These are phyloP conservation scores for Diaporthe aspalathi DNA, from an alignment of 2,329 filamentous ascomycete genomes.

Conservation along the genomic window DNA sequence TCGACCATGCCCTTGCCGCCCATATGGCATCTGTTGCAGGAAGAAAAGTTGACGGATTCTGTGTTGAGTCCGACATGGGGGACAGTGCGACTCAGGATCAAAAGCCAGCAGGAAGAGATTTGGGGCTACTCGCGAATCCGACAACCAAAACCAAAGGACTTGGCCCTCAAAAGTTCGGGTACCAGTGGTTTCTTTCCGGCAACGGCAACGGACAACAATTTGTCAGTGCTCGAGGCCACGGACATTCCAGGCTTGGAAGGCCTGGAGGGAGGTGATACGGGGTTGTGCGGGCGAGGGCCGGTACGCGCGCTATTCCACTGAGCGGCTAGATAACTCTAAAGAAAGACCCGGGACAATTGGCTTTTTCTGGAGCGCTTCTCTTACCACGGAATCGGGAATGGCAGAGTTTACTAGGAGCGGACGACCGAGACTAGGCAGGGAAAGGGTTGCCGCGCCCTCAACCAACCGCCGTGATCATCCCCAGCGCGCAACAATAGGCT, in stretches of 20 bases:
- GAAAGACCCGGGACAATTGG: slow-evolving; percentile 28
- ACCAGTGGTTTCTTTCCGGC: background rate
- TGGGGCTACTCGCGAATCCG: slow-evolving; percentile 3
- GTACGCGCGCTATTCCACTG: slow-evolving; percentile 20
- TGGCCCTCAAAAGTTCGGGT: background rate
- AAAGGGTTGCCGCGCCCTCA: slow-evolving; percentile 12
- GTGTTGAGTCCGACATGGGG: background rate
- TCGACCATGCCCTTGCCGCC: background rate
- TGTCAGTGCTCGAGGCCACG: slow-evolving; percentile 19
- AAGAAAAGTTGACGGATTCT: slow-evolving; percentile 1
- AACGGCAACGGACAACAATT: slow-evolving; percentile 19
- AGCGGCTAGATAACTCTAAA: slow-evolving; percentile 30
- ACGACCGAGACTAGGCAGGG: slow-evolving; percentile 29
- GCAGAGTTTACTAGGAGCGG: slow-evolving; percentile 30
- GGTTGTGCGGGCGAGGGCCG: background rate
- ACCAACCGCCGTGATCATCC: slow-evolving; percentile 11
- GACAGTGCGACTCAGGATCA: slow-evolving; percentile 14
- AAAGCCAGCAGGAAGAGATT: slow-evolving; percentile 26
- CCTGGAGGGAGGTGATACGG: background rate
- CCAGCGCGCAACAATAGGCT: background rate
- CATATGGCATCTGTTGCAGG: background rate
- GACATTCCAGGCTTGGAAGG: slow-evolving; percentile 4
- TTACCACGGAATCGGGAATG: slow-evolving; percentile 35
- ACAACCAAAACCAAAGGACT: slow-evolving; percentile 4
- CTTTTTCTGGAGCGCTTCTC: slow-evolving; percentile 32